Evolutionary conservation across 352 stramenopile species (phyloP).

Genomic region (Pythium diclinum): DNA sequence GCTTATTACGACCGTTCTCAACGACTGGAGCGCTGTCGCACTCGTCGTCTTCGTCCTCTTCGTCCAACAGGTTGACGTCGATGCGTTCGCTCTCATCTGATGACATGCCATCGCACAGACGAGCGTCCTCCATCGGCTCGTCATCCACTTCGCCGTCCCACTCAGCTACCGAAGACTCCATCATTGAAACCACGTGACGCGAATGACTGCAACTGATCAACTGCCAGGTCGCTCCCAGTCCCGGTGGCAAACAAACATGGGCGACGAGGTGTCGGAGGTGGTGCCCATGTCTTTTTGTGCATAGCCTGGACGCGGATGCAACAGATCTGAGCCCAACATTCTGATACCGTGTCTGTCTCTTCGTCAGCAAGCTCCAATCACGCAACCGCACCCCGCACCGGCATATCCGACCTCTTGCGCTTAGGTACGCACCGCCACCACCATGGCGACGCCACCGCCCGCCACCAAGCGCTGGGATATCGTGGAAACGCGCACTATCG

Average conservation of each 20-base stretch:
- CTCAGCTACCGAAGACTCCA: neutral
- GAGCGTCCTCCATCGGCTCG: neutral
- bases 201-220: neutral
- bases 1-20: neutral
- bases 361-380: conserved; percentile 2
- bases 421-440: neutral
- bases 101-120: neutral
- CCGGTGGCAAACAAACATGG: neutral
- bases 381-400: neutral
- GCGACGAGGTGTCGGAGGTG: neutral
- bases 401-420: no score
- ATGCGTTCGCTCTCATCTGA: neutral
- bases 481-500: conserved; percentile 52
- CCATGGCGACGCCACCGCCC: conserved; percentile 17
- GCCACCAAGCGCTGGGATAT: conserved; percentile 53
- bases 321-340: neutral
- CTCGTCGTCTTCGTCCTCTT: neutral
- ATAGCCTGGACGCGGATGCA: neutral
- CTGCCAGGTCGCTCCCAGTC: neutral
- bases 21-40: neutral
- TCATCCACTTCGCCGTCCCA: neutral
- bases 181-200: neutral
- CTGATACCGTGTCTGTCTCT: conserved; percentile 3
- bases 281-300: neutral
- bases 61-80: neutral